phyloP scores from a whole-genome alignment of 2,329 filamentous ascomycete species.

The Verticillium zaregamsianum region DNA sequence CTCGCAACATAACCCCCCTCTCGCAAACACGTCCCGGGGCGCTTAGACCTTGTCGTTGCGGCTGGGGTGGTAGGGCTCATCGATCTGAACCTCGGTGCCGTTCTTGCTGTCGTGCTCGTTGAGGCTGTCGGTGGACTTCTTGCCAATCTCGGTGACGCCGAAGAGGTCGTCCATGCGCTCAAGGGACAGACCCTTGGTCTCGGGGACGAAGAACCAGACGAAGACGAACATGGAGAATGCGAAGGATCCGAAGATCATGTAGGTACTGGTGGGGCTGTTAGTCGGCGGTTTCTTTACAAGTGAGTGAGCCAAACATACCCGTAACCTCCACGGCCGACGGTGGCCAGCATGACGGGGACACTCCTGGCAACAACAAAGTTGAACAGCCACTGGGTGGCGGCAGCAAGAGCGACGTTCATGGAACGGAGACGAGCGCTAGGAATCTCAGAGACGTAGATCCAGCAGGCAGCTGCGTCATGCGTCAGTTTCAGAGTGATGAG shows the following conservation, averaged over 20 bases:
- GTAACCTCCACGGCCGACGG: conserved; percentile 27
- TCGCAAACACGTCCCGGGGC: background rate
- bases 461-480: conserved; percentile 46
- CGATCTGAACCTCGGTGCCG: conserved; percentile 1
- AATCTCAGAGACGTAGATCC: conserved; percentile 52
- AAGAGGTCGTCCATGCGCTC: conserved; percentile 6
- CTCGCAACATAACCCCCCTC: background rate
- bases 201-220: conserved; percentile 58
- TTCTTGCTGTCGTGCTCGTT: background rate
- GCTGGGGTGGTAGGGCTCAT: background rate
- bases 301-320: conserved; percentile 20
- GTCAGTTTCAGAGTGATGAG: conserved; percentile 15
- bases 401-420: conserved; percentile 60
- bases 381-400: conserved; percentile 65
- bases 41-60: background rate
- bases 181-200: conserved; percentile 53
- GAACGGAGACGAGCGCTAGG: conserved; percentile 58
- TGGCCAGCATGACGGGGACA: conserved; percentile 59
- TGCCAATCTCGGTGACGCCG: background rate
- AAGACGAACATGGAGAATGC: conserved; percentile 61
- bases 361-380: conserved; percentile 64
- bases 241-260: conserved; percentile 61
- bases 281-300: no score
- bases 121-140: background rate
- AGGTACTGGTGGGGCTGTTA: conserved; percentile 34